These are phyloP conservation scores for Coemansia sp. DNA, from an alignment of 192 early-diverging fungal genomes.

Conservation along the genomic window DNA sequence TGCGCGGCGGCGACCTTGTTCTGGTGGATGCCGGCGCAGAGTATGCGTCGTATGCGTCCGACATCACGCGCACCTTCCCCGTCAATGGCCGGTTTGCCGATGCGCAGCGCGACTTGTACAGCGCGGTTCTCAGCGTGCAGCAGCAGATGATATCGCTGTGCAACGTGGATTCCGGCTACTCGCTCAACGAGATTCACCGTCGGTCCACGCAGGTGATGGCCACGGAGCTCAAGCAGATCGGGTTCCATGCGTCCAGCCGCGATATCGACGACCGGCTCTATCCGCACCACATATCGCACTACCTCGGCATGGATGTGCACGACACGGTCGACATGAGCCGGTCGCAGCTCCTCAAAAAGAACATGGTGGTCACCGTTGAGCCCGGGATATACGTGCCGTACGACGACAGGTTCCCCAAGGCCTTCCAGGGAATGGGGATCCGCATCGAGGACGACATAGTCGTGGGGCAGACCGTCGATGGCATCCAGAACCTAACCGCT, in stretches of 20 bases:
- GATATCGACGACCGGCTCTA: constrained; percentile 79
- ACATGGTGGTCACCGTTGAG: constrained; percentile 95
- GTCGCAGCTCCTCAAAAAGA: constrained; percentile 62
- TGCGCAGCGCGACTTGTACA: constrained; percentile 80
- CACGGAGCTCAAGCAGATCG: constrained; percentile 67
- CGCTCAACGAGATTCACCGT: constrained; percentile 83
- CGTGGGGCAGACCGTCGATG: constrained; percentile 65
- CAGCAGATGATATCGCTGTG: constrained; percentile 77
- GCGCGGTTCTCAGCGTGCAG: constrained; percentile 79
- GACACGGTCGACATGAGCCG: constrained; percentile 75
- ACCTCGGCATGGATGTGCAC: constrained; percentile 93
- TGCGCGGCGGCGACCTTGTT: constrained; percentile 74
- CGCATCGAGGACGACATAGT: constrained; percentile 95
- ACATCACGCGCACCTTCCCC: constrained; percentile 93
- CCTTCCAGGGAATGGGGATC: constrained; percentile 86
- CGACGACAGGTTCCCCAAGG: constrained; percentile 66
- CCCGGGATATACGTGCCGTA: constrained; percentile 91
- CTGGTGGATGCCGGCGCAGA: constrained; percentile 91
- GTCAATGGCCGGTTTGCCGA: constrained; percentile 80
- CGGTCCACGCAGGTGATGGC: constrained; percentile 66
- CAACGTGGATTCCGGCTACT: constrained; percentile 31
- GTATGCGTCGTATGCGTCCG: constrained; percentile 83
- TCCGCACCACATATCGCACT: constrained; percentile 95
- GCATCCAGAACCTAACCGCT: constrained; percentile 63
- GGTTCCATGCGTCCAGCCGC: constrained; percentile 61